Conservation (phyloP, 2,329 filamentous ascomycete species). For the Plectosphaerella cucumerina region DNA sequence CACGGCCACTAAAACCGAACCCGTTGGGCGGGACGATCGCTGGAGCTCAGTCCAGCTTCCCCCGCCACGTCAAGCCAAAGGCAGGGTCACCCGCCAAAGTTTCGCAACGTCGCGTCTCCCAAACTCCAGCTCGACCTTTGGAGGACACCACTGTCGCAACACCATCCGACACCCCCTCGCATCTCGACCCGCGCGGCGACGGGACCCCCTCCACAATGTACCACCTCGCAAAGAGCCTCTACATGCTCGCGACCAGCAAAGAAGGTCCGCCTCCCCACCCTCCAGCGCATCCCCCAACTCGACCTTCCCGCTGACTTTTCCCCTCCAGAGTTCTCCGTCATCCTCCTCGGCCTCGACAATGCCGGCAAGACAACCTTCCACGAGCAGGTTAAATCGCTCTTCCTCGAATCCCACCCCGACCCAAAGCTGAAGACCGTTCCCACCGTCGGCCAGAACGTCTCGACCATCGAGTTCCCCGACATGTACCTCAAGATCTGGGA, state of each 20-base stretch:
- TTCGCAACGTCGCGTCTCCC: background rate
- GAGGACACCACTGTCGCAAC: no score
- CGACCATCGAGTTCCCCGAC: constrained; percentile 82
- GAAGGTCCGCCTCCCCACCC: constrained; percentile 57
- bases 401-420: constrained; percentile 57
- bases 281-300: constrained; percentile 7
- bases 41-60: no score
- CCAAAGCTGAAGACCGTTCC: constrained; percentile 84
- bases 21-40: no score
- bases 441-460: constrained; percentile 95
- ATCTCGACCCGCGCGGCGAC: background rate
- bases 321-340: constrained; percentile 82
- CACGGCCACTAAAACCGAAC: no score
- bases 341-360: constrained; percentile 95
- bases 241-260: constrained; percentile 94
- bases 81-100: no score
- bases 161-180: background rate
- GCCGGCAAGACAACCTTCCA: constrained; percentile 98
- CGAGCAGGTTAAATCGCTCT: constrained; percentile 90
- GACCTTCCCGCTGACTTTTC: constrained; percentile 1
- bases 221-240: constrained; percentile 91
- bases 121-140: no score
- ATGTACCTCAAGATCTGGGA: constrained; percentile 99
- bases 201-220: constrained; percentile 59
- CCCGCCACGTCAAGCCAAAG: no score